Conservation (phyloP, 306 rosid genomes). For the Spatholobus suberectus region DNA sequence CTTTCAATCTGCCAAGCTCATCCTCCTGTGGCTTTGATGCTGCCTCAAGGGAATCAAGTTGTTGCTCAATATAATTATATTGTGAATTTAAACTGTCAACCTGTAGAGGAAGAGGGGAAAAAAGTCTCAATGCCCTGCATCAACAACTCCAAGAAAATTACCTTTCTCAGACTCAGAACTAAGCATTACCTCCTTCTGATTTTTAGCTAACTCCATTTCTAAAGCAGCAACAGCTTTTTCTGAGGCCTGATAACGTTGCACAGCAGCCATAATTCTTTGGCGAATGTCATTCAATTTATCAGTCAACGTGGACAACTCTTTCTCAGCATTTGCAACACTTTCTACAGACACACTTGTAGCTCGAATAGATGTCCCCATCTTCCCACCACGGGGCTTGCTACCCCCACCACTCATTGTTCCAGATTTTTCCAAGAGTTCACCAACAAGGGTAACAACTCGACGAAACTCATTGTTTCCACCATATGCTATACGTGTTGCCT, state of each 20-base stretch:
- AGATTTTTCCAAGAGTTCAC: slow-evolving; percentile 85
- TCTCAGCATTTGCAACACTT: slow-evolving; percentile 80
- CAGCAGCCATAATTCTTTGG: slow-evolving; percentile 65
- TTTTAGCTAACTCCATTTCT: slow-evolving; percentile 91
- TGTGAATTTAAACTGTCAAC: slow-evolving; percentile 82
- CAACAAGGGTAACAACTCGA: slow-evolving; percentile 94
- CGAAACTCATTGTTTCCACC: slow-evolving; percentile 69
- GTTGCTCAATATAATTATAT: slow-evolving; percentile 78
- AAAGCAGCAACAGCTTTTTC: slow-evolving; percentile 66
- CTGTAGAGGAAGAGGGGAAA: slow-evolving; percentile 48
- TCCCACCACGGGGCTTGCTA: slow-evolving; percentile 90
- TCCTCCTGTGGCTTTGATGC: slow-evolving; percentile 77
- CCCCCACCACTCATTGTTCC: slow-evolving; percentile 99
- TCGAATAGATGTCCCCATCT: slow-evolving; percentile 92
- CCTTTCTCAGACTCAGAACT: slow-evolving; percentile 5
- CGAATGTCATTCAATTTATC: slow-evolving; percentile 66
- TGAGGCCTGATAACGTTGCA: slow-evolving; percentile 66
- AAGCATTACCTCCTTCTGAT: slow-evolving; percentile 78
- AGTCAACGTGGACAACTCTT: slow-evolving; percentile 60
- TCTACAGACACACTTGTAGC: slow-evolving; percentile 79
- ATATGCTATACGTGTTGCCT: slow-evolving; percentile 90
- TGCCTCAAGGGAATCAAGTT: slow-evolving; percentile 79
- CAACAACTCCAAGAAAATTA: slow-evolving; percentile 23
- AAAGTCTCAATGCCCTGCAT: slow-evolving; percentile 11
- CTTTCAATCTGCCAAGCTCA: slow-evolving; percentile 74